Percentiles rank a stretch among this genome's conserved stretches.
phyloP scores from a whole-genome alignment of 2,329 filamentous ascomycete species.

The Calonectria ilicicola region DNA sequence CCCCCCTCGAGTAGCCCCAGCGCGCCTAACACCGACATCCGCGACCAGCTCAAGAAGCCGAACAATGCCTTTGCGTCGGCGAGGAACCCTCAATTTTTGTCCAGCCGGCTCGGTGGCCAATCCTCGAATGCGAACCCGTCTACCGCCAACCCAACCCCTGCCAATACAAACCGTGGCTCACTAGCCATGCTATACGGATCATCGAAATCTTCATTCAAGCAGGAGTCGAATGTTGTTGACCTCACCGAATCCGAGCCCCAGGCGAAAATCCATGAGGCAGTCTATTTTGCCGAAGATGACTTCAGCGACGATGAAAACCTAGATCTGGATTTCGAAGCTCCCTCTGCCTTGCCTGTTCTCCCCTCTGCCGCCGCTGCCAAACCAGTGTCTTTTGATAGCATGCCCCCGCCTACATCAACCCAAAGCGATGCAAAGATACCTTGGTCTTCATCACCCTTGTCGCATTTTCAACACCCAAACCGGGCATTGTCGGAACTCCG shows the following conservation, averaged over 20 bases:
- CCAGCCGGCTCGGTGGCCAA: constrained; percentile 43
- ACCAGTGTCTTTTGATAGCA: constrained; percentile 37
- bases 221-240: constrained; percentile 47
- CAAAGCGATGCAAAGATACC: constrained; percentile 58
- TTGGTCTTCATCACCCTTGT: constrained; percentile 78
- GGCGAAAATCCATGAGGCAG: constrained; percentile 46
- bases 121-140: constrained; percentile 48
- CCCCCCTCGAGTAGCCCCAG: constrained; percentile 68
- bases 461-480: constrained; percentile 57
- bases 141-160: constrained; percentile 24
- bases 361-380: constrained; percentile 38
- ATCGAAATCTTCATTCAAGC: constrained; percentile 62
- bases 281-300: constrained; percentile 82
- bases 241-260: constrained; percentile 46
- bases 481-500: constrained; percentile 23
- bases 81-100: constrained; percentile 48
- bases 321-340: constrained; percentile 75
- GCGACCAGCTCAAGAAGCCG: constrained; percentile 62
- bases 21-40: constrained; percentile 59
- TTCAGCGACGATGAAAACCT: constrained; percentile 87
- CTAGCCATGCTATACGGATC: constrained; percentile 58
- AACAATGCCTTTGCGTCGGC: constrained; percentile 53
- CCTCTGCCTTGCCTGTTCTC: constrained; percentile 60
- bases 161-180: constrained; percentile 36
- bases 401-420: constrained; percentile 44